These are phyloP conservation scores for Scedosporium apiospermum DNA, from an alignment of 2,329 filamentous ascomycete genomes.

Conservation along the genomic window DNA sequence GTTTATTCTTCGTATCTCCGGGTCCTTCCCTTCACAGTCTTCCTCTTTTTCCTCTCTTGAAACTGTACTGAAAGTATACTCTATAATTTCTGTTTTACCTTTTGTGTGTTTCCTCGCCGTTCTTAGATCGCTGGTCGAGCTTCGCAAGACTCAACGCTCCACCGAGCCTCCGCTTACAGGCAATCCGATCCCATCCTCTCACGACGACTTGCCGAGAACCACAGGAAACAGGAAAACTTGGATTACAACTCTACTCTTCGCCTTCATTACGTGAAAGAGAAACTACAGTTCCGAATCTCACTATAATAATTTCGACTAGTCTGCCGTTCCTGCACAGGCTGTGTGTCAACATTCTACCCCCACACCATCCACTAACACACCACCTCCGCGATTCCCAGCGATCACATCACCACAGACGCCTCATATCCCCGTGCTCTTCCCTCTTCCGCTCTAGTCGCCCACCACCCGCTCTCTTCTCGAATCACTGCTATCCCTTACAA, in stretches of 20 bases:
- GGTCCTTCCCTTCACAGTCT: background rate
- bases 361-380: conserved; percentile 3
- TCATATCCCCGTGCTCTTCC: background rate
- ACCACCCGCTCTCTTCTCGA: background rate
- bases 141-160: background rate
- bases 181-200: background rate
- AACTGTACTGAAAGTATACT: background rate
- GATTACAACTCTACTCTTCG: background rate
- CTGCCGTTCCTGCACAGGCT: background rate
- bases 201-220: background rate
- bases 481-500: background rate
- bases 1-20: background rate
- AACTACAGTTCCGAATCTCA: background rate
- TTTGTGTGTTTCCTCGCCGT: background rate
- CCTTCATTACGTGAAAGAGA: background rate
- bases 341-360: background rate
- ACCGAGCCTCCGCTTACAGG: background rate
- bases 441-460: background rate
- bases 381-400: background rate
- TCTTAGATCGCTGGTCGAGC: conserved; percentile 4
- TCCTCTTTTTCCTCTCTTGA: background rate
- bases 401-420: background rate
- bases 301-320: background rate
- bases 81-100: background rate
- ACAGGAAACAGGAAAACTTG: background rate